A percentile compares a stretch with the other conserved stretches of the same genome.
Conservation (phyloP, 2,329 filamentous ascomycete genomes). For the Alternaria solani region DNA sequence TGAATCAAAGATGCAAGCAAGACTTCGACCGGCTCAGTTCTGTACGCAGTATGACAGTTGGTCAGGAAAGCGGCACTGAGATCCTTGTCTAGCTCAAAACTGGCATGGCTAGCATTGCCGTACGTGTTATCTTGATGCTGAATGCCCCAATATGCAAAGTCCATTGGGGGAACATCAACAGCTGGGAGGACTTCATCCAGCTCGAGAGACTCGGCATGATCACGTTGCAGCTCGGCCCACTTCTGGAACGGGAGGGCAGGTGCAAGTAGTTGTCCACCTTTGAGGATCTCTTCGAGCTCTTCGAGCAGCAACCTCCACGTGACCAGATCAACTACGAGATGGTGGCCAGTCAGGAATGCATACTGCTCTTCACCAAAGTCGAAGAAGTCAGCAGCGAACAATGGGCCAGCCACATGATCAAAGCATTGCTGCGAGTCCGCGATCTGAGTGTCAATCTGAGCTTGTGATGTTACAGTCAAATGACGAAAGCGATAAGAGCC, state of each 20-base stretch:
- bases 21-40: constrained; percentile 63
- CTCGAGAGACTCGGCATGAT: constrained; percentile 41
- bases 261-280: constrained; percentile 43
- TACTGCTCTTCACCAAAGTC: constrained; percentile 41
- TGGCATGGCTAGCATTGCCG: constrained; percentile 46
- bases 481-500: constrained; percentile 43
- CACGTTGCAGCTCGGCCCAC: constrained; percentile 50
- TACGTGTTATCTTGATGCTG: constrained; percentile 47
- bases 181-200: constrained; percentile 38
- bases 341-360: constrained; percentile 48
- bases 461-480: constrained; percentile 29
- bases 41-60: constrained; percentile 55
- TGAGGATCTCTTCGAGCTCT: constrained; percentile 54
- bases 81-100: constrained; percentile 41
- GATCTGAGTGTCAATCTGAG: constrained; percentile 41
- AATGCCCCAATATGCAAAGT: constrained; percentile 53
- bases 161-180: constrained; percentile 40
- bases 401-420: constrained; percentile 34
- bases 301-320: constrained; percentile 57
- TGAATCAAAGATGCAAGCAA: constrained; percentile 65
- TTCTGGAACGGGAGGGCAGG: constrained; percentile 47
- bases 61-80: constrained; percentile 38
- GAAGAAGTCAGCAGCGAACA: constrained; percentile 49
- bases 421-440: constrained; percentile 42
- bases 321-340: constrained; percentile 56